These are phyloP conservation scores for Marasmius tenuissimus DNA, from an alignment of 1,284 basidiomycete species.

Conservation along the genomic window DNA sequence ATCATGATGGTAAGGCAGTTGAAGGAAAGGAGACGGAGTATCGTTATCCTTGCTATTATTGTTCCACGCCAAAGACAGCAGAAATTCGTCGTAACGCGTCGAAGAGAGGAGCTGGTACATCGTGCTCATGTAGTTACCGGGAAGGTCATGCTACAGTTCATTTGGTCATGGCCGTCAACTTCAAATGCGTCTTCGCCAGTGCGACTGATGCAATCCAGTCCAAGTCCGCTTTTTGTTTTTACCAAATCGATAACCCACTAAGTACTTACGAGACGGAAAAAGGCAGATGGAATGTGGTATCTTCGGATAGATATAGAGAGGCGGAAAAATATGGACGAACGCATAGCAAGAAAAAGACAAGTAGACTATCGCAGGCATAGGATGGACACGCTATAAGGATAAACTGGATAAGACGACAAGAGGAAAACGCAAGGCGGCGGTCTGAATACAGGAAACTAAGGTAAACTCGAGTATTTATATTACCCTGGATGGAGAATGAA, in stretches of 20 bases:
- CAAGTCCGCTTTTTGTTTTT: neutral
- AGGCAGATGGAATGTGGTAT: neutral
- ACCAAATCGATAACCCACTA: neutral
- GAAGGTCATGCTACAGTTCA: neutral
- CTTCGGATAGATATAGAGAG: neutral
- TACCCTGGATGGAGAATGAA: constrained; percentile 1
- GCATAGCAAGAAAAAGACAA: neutral
- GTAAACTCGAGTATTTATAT: neutral
- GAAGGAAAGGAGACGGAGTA: constrained; percentile 54
- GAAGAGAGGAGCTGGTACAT: constrained; percentile 50
- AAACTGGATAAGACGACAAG: neutral
- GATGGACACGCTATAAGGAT: neutral
- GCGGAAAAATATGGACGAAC: neutral
- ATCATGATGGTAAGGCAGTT: constrained; percentile 58
- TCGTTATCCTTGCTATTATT: constrained; percentile 36
- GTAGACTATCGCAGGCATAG: neutral
- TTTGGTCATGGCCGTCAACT: too few species aligned
- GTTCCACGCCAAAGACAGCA: constrained; percentile 55
- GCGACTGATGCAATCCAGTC: too few species aligned
- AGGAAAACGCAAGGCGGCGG: neutral
- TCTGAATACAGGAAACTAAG: neutral
- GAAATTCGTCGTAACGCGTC: constrained; percentile 54
- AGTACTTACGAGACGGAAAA: neutral
- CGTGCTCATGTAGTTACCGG: neutral
- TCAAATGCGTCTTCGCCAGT: too few species aligned